Base-by-base conservation (phyloP, 208 protist genomes). In the Trypanosoma cruzi region DNA sequence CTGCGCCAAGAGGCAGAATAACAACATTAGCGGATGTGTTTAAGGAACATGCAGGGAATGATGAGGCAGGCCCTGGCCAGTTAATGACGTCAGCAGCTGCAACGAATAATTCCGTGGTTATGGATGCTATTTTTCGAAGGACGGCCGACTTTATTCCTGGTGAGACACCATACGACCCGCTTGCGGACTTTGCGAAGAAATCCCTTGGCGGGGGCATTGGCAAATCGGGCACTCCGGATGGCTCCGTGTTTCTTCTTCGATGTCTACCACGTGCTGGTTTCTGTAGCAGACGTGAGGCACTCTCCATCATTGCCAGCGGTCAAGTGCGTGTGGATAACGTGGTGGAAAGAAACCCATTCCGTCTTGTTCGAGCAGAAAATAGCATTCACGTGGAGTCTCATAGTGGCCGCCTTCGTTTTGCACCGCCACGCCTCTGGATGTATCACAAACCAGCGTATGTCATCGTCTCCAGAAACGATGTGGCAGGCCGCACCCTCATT, bases 391-490 rank as follows among this genome's bases (percentile, higher is more conserved):
- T 96, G 49, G 64, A 75, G 7, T 89, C 88, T 13, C 90, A 96
- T 70, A 73, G 66, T 29, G 75, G 77, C 18, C 86, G 90, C 16
- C 73, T 96, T 42, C 86, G 90, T 52, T 93, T 93, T 65, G 80
- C 88, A 24, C 86, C 90, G 13, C 80, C 90, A 28, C 76, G 90
- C 32, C 74, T 96, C 49, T 96, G 88, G 86, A 93, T 96, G 81
- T 96, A 94, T 66, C 88, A 94, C 76, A 96, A 96, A 64, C 90
- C 90, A 11, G 84, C 88, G 31, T 82, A 96, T 61, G 90, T 96
- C 8, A 76, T 94, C n/a, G 87, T 93, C 20, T 93, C 88, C 14
- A 82, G 90, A 54, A 89, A 86, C 68, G 90, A 96, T 56, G 63
- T 84, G 16, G 79, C 80, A 13, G 88, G 90, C 0, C 87, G 90